Evolutionary conservation across 768 basidiomycete genomes (phyloP).

Genomic region (Mycena alexandri): DNA sequence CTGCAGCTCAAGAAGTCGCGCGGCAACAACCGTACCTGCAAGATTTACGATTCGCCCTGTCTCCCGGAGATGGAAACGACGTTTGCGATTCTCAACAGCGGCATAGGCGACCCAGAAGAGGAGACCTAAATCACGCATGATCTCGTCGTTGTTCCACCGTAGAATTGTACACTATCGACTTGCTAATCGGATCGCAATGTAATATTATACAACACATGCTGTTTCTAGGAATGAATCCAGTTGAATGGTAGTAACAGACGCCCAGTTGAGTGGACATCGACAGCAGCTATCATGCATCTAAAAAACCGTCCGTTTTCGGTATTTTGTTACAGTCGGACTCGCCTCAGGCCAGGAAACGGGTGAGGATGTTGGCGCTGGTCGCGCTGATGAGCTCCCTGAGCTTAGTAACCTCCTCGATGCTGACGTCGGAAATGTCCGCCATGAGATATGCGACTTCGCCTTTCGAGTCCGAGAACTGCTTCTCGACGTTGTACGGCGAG

Average conservation of each 20-base stretch:
- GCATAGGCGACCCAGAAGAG: slow-evolving; percentile 96
- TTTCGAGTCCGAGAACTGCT: slow-evolving; percentile 99
- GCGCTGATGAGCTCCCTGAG: slow-evolving; percentile 83
- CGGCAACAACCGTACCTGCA: slow-evolving; percentile 92
- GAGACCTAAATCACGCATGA: slow-evolving; percentile 60
- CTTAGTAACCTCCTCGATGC: slow-evolving; percentile 79
- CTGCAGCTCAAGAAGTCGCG: slow-evolving; percentile 93
- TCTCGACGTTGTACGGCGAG: slow-evolving; percentile 97
- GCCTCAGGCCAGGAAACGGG: slow-evolving; percentile 79
- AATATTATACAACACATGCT: slow-evolving; percentile 38
- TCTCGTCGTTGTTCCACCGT: slow-evolving; percentile 22
- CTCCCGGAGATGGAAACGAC: slow-evolving; percentile 96
- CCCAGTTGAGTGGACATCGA: slow-evolving; percentile 52
- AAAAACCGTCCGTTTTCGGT: slow-evolving; percentile 52
- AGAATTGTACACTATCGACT: slow-evolving; percentile 18
- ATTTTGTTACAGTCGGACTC: slow-evolving; percentile 36
- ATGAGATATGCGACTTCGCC: slow-evolving; percentile 94
- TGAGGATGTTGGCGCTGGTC: slow-evolving; percentile 90
- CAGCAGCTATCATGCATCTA: slow-evolving; percentile 41
- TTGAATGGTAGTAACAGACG: slow-evolving; percentile 60
- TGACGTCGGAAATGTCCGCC: slow-evolving; percentile 96
- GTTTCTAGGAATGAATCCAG: slow-evolving; percentile 53
- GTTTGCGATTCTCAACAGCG: slow-evolving; percentile 92
- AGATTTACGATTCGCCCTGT: slow-evolving; percentile 98
- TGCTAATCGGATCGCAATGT: slow-evolving; percentile 41